phyloP scores from a whole-genome alignment of 2,329 filamentous ascomycete genomes.

The Fusarium sp. region DNA sequence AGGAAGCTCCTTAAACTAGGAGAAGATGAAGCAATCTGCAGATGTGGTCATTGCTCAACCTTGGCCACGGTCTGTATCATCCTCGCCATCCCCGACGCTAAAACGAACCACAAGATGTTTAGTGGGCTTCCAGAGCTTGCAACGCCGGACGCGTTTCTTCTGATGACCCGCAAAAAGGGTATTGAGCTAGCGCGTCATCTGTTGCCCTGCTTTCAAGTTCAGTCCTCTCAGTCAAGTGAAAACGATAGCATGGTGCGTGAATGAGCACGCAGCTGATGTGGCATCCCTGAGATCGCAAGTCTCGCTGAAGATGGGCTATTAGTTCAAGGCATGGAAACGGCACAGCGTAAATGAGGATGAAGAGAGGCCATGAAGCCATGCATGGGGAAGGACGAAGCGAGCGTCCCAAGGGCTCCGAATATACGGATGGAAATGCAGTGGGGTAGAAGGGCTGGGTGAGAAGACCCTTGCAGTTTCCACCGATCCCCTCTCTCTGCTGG shows the following conservation, averaged over 20 bases:
- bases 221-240: background rate
- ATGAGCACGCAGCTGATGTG: background rate
- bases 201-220: conserved; percentile 19
- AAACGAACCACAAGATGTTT: conserved; percentile 38
- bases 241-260: conserved; percentile 11
- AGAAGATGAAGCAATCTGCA: conserved; percentile 39
- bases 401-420: conserved; percentile 17
- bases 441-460: conserved; percentile 25
- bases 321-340: conserved; percentile 2
- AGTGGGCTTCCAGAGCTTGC: conserved; percentile 26
- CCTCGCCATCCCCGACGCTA: conserved; percentile 36
- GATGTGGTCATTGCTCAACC: conserved; percentile 26
- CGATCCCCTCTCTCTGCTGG: conserved; percentile 29
- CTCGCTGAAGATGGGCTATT: background rate
- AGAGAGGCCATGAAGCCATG: conserved; percentile 2
- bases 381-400: conserved; percentile 20
- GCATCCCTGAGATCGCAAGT: background rate
- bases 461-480: conserved; percentile 36
- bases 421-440: conserved; percentile 32
- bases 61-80: conserved; percentile 28
- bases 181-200: conserved; percentile 28
- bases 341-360: conserved; percentile 10
- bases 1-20: conserved; percentile 17
- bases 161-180: conserved; percentile 32
- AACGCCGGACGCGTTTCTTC: conserved; percentile 31